A percentile compares a stretch with the other conserved stretches of the same genome.
Conservation (phyloP, 768 basidiomycete species). For the Rhodosporidiobolus odoratus region DNA sequence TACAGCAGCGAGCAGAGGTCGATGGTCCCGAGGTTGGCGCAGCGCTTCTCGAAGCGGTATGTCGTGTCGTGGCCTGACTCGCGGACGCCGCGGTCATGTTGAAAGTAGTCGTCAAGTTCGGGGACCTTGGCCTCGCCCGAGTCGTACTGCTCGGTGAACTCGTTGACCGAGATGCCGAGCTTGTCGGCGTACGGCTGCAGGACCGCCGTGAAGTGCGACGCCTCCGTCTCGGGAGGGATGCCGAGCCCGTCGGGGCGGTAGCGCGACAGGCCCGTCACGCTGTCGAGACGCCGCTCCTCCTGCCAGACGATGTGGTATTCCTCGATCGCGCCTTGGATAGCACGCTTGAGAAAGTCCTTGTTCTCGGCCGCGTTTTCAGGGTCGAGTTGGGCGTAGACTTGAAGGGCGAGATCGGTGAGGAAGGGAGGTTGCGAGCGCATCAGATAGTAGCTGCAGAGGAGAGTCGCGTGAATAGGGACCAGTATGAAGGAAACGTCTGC, state of each 20-base stretch:
- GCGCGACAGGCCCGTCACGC: constrained; percentile 86
- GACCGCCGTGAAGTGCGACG: constrained; percentile 95
- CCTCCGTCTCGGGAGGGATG: constrained; percentile 97
- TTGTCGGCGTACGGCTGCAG: constrained; percentile 90
- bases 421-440: constrained; percentile 96
- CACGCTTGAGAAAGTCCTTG: constrained; percentile 85
- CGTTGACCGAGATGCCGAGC: constrained; percentile 84
- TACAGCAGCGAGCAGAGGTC: constrained; percentile 92
- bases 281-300: constrained; percentile 86
- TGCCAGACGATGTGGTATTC: constrained; percentile 99
- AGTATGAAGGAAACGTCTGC: constrained; percentile 38
- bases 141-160: constrained; percentile 96
- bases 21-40: constrained; percentile 92
- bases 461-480: neutral
- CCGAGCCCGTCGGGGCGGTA: constrained; percentile 90
- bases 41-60: constrained; percentile 95
- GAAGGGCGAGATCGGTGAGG: constrained; percentile 96
- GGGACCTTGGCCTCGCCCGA: constrained; percentile 76
- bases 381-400: constrained; percentile 94
- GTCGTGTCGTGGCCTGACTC: constrained; percentile 74
- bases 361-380: constrained; percentile 72
- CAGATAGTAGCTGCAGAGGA: constrained; percentile 62
- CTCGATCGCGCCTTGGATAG: constrained; percentile 95
- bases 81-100: constrained; percentile 71
- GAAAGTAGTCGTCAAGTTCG: constrained; percentile 88